Percentiles rank a stretch among this genome's conserved stretches.
phyloP scores from a whole-genome alignment of 2,329 filamentous ascomycete genomes.

The Chaetomiaceae sp. region DNA sequence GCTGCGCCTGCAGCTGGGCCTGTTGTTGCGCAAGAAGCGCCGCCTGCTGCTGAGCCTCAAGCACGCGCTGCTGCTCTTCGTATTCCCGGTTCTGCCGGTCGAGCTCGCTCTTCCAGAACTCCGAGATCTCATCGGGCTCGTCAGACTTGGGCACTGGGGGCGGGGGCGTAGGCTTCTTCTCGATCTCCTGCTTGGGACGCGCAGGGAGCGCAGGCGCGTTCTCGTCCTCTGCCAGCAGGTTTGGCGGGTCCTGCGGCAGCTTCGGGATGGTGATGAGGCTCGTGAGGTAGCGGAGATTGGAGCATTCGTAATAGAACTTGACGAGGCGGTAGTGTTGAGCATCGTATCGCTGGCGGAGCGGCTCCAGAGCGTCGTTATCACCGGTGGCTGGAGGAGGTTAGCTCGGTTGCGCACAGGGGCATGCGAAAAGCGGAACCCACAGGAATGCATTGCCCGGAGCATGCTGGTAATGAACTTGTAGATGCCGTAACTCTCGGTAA shows the following conservation, averaged over 20 bases:
- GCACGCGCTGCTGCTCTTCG: slow-evolving; percentile 83
- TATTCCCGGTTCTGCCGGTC: slow-evolving; percentile 90
- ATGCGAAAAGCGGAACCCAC: slow-evolving; percentile 45
- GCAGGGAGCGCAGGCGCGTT: slow-evolving; percentile 77
- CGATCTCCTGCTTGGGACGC: slow-evolving; percentile 72
- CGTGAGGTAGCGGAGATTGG: slow-evolving; percentile 92
- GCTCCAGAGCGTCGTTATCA: slow-evolving; percentile 87
- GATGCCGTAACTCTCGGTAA: slow-evolving; percentile 97
- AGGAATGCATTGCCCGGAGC: slow-evolving; percentile 95
- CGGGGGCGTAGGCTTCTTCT: slow-evolving; percentile 63
- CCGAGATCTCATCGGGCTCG: slow-evolving; percentile 90
- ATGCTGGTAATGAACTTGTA: slow-evolving; percentile 99
- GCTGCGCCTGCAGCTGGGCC: slow-evolving; percentile 77
- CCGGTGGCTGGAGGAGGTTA: slow-evolving; percentile 64
- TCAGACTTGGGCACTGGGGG: slow-evolving; percentile 59
- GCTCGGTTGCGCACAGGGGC: background rate
- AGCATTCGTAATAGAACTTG: slow-evolving; percentile 99
- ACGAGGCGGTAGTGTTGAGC: slow-evolving; percentile 94
- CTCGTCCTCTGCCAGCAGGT: slow-evolving; percentile 79
- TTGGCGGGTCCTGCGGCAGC: slow-evolving; percentile 89
- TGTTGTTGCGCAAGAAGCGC: slow-evolving; percentile 78
- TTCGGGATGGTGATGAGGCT: slow-evolving; percentile 96
- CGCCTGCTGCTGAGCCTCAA: slow-evolving; percentile 82
- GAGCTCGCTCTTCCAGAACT: slow-evolving; percentile 96
- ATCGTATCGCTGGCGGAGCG: slow-evolving; percentile 82